phyloP scores from a whole-genome alignment of 2,329 filamentous ascomycete species.

The Colletotrichum chlorophyti region DNA sequence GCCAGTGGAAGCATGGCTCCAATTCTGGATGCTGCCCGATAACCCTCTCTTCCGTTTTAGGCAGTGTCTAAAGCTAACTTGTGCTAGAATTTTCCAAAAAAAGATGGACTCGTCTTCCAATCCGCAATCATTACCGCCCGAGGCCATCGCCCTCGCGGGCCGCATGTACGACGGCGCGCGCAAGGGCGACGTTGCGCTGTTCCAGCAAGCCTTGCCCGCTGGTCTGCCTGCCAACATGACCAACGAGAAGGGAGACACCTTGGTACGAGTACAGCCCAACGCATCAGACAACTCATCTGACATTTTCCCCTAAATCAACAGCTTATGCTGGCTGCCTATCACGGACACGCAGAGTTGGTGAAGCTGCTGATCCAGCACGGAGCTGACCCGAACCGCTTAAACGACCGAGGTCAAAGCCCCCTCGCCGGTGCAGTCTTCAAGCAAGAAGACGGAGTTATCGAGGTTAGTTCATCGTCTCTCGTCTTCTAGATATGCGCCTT shows the following conservation, averaged over 20 bases:
- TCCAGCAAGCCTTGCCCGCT: slow-evolving; percentile 68
- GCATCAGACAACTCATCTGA: background rate
- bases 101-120: slow-evolving; percentile 6
- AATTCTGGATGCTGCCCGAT: too few relatives aligned
- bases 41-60: too few relatives aligned
- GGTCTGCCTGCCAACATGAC: slow-evolving; percentile 75
- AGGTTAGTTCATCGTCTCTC: slow-evolving; percentile 42
- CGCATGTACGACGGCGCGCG: slow-evolving; percentile 74
- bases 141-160: slow-evolving; percentile 69
- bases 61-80: too few relatives aligned
- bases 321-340: slow-evolving; percentile 77
- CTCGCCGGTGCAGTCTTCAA: slow-evolving; percentile 78
- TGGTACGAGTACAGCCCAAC: slow-evolving; percentile 54
- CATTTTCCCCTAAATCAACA: slow-evolving; percentile 33
- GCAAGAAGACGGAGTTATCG: slow-evolving; percentile 69
- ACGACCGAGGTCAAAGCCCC: slow-evolving; percentile 72
- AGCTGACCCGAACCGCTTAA: slow-evolving; percentile 72
- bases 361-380: slow-evolving; percentile 66
- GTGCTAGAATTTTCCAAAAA: background rate
- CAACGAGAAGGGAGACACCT: slow-evolving; percentile 76
- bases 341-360: slow-evolving; percentile 69
- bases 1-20: too few relatives aligned
- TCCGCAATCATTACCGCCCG: slow-evolving; percentile 57
- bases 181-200: slow-evolving; percentile 60
- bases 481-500: background rate